These are phyloP conservation scores for Trebouxiophyceae sp. DNA, from an alignment of 163 green algal genomes.

Conservation along the genomic window DNA sequence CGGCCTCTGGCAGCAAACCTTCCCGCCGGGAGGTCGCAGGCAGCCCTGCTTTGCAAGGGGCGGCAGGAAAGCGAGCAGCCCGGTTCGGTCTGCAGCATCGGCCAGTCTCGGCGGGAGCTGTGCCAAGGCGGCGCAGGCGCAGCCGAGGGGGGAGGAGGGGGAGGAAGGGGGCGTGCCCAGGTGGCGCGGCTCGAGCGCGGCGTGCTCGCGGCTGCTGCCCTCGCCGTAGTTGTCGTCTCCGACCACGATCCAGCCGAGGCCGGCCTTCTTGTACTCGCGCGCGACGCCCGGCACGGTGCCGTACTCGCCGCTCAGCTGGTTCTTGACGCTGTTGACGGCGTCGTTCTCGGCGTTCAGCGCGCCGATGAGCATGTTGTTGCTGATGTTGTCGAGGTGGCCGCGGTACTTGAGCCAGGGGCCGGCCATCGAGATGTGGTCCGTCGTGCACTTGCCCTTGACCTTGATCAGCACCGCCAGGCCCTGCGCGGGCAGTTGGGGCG, in stretches of 20 bases:
- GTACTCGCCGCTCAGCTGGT: constrained; percentile 65
- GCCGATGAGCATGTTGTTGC: constrained; percentile 91
- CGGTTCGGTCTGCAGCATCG: too few species aligned
- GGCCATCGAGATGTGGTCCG: constrained; percentile 97
- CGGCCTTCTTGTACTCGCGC: constrained; percentile 67
- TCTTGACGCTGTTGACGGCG: constrained; percentile 26
- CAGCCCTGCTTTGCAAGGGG: too few species aligned
- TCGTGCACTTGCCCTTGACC: constrained; percentile 96
- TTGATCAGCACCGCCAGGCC: constrained; percentile 79
- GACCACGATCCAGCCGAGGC: constrained; percentile 82
- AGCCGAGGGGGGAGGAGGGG: background rate
- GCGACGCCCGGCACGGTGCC: constrained; percentile 77
- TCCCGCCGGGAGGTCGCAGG: too few species aligned
- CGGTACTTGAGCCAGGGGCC: constrained; percentile 97
- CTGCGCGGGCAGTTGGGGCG: too few species aligned
- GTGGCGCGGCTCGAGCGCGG: constrained; percentile 89
- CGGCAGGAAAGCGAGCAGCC: too few species aligned
- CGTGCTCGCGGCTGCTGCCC: constrained; percentile 85
- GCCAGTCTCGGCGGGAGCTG: too few species aligned
- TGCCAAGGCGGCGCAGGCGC: too few species aligned
- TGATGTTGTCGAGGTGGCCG: constrained; percentile 95
- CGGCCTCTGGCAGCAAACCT: too few species aligned
- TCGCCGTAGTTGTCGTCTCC: constrained; percentile 98
- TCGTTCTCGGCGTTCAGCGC: constrained; percentile 89
- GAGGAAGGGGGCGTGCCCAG: constrained; percentile 37